These are phyloP conservation scores for Beauveria sp. DNA, from an alignment of 2,329 filamentous ascomycete species.

Conservation along the genomic window DNA sequence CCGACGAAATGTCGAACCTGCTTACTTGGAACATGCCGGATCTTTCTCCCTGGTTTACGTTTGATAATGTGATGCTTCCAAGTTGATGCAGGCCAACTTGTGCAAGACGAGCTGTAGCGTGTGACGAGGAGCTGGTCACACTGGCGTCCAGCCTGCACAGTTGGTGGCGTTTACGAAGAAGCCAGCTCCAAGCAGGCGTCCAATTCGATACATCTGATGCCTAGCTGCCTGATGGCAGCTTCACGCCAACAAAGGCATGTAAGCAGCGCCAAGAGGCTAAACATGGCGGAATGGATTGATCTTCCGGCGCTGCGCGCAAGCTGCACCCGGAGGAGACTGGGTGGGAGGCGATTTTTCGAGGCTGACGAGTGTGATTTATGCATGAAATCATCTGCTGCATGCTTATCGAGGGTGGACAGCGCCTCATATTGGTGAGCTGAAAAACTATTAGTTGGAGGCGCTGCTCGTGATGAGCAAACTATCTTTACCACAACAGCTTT, in stretches of 20 bases:
- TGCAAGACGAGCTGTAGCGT: neutral
- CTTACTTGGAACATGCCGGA: constrained; percentile 18
- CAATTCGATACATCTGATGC: neutral
- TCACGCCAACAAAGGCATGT: neutral
- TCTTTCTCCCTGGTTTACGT: constrained; percentile 13
- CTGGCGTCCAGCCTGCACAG: neutral
- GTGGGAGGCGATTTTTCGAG: neutral
- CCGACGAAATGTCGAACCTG: constrained; percentile 20
- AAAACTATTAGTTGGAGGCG: neutral
- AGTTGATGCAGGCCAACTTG: neutral
- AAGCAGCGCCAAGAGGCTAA: constrained; percentile 7
- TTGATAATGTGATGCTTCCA: constrained; percentile 8
- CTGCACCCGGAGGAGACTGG: neutral
- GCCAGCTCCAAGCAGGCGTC: neutral
- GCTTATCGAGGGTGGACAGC: neutral
- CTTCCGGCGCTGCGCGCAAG: neutral
- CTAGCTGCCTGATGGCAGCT: neutral
- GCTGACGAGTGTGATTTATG: neutral
- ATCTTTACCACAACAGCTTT: neutral
- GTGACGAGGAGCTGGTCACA: neutral
- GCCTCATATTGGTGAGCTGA: neutral
- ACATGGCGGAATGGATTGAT: neutral
- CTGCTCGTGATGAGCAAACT: neutral
- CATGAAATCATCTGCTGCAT: neutral
- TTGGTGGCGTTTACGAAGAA: neutral